A percentile compares a stretch with the other conserved stretches of the same genome.
These are phyloP conservation scores for Ustilaginoidea virens DNA, from an alignment of 2,329 filamentous ascomycete genomes.

Conservation along the genomic window DNA sequence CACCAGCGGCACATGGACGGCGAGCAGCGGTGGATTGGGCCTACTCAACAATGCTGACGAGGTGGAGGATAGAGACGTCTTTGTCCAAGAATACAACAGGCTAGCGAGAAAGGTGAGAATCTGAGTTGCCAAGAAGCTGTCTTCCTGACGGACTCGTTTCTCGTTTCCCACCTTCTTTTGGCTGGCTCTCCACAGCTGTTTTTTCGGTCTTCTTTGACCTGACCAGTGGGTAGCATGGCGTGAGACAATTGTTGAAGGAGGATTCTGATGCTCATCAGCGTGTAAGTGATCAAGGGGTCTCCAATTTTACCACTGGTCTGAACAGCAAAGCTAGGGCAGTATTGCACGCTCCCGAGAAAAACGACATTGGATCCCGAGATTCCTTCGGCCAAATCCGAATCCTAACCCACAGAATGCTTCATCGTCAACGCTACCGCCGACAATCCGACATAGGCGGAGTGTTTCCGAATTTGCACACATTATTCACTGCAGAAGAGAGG, in stretches of 20 bases:
- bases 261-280: conserved; percentile 17
- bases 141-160: neutral
- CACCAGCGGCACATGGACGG: conserved; percentile 42
- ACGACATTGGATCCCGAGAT: conserved; percentile 21
- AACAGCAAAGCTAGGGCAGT: conserved; percentile 7
- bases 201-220: no score
- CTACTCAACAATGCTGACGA: conserved; percentile 33
- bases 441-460: conserved; percentile 29
- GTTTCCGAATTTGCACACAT: conserved; percentile 39
- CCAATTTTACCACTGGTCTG: neutral
- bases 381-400: conserved; percentile 14
- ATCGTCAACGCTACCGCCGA: conserved; percentile 5
- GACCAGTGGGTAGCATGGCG: conserved; percentile 31
- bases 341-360: conserved; percentile 12
- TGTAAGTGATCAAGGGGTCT: conserved; percentile 13
- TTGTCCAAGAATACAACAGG: conserved; percentile 43
- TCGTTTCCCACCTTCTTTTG: neutral
- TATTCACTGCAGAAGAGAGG: conserved; percentile 26
- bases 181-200: no score
- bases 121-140: neutral
- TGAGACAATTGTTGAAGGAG: conserved; percentile 25
- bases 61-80: conserved; percentile 29
- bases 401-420: conserved; percentile 6
- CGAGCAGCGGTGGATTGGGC: conserved; percentile 34
- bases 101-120: conserved; percentile 38